Percentiles rank a stretch among this genome's conserved stretches.
These are phyloP conservation scores for Daldinia caldariorum DNA, from an alignment of 495 filamentous ascomycete species.

Conservation along the genomic window DNA sequence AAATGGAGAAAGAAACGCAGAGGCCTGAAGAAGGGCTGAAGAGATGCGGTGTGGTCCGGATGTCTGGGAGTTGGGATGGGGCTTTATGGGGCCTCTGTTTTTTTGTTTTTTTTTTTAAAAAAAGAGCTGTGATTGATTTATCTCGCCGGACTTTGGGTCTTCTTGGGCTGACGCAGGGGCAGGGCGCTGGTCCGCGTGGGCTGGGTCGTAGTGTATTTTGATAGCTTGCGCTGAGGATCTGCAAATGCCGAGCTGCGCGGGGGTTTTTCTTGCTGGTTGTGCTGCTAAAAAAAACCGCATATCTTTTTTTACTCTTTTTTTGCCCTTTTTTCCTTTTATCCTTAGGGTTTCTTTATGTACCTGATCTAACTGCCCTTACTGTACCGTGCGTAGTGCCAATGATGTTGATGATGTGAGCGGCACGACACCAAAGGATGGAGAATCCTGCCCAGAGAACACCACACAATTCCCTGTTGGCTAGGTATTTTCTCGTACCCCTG, in stretches of 20 bases:
- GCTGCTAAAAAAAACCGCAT: slow-evolving; percentile 27
- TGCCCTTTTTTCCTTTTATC: background rate
- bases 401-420: slow-evolving; percentile 44
- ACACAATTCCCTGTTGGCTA: slow-evolving; percentile 28
- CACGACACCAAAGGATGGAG: slow-evolving; percentile 24
- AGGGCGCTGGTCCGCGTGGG: slow-evolving; percentile 28
- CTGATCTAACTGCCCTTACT: slow-evolving; percentile 12
- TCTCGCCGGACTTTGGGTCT: background rate
- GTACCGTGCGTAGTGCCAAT: slow-evolving; percentile 44
- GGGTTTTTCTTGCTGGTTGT: slow-evolving; percentile 10
- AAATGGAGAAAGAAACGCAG: slow-evolving; percentile 10
- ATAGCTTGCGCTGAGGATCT: slow-evolving; percentile 33
- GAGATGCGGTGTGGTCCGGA: slow-evolving; percentile 42
- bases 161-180: slow-evolving; percentile 26
- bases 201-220: slow-evolving; percentile 14
- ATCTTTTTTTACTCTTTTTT: slow-evolving; percentile 8
- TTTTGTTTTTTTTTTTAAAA: background rate
- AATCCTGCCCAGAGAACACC: slow-evolving; percentile 27
- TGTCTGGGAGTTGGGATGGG: slow-evolving; percentile 17
- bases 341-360: slow-evolving; percentile 2
- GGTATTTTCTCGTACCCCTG: slow-evolving; percentile 33
- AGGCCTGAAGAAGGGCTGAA: slow-evolving; percentile 30
- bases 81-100: background rate
- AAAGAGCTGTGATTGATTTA: slow-evolving; percentile 19
- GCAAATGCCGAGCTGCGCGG: slow-evolving; percentile 37